Percentiles rank a stretch among this genome's conserved stretches.
phyloP scores from a whole-genome alignment of 164 flowering plant genomes.

The Umbellularia californica region DNA sequence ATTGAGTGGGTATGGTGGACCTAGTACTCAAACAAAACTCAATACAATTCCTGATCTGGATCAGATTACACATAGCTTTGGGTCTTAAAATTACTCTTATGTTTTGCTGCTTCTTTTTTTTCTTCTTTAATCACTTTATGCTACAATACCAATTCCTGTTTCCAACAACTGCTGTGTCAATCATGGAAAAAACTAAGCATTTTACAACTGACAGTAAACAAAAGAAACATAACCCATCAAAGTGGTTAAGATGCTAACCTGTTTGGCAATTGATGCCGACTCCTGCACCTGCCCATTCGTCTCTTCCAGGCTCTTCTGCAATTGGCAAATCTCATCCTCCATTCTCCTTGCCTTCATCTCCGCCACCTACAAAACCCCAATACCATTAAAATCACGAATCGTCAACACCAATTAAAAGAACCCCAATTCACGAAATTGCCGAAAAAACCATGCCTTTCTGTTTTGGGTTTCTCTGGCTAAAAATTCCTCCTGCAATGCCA shows the following conservation, averaged over 20 bases:
- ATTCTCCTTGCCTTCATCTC: slow-evolving; percentile 43
- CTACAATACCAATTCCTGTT: no score
- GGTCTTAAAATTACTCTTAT: no score
- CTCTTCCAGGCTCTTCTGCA: slow-evolving; percentile 72
- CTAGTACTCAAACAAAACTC: no score
- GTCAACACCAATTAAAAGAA: neutral
- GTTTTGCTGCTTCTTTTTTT: no score
- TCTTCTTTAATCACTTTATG: no score
- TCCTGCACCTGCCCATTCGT: slow-evolving; percentile 51
- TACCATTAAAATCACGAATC: neutral
- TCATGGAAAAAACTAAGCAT: no score
- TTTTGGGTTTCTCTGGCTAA: slow-evolving; percentile 58
- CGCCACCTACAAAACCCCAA: slow-evolving; percentile 9
- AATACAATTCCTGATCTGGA: no score
- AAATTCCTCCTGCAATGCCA: slow-evolving; percentile 57
- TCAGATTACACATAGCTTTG: no score
- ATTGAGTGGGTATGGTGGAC: no score
- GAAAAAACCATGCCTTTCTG: slow-evolving; percentile 49
- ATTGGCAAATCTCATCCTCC: slow-evolving; percentile 56
- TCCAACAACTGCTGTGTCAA: no score
- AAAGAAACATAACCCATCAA: neutral
- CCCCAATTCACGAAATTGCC: neutral
- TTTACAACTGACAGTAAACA: neutral
- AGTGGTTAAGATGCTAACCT: slow-evolving; percentile 32
- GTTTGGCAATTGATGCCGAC: slow-evolving; percentile 49